A percentile compares a stretch with the other conserved stretches of the same genome.
phyloP scores from a whole-genome alignment of 202 grass and related monocot species.

The Bolboschoenoplectus hybrid region DNA sequence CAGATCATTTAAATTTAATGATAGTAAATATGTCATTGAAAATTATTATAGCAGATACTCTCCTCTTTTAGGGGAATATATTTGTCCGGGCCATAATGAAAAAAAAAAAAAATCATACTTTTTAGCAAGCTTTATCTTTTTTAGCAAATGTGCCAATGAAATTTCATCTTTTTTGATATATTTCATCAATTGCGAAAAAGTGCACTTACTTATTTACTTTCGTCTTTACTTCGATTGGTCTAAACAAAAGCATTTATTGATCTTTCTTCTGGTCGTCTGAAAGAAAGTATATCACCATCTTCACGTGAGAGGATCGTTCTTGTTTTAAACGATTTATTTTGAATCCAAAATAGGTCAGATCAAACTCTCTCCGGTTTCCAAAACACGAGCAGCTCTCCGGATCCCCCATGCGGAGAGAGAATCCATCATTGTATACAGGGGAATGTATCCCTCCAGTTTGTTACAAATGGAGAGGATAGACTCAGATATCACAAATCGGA shows the following conservation, averaged over 20 bases:
- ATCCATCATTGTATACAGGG: not conserved
- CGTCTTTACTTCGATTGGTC: no score
- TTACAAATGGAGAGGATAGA: not conserved
- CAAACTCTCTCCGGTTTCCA: not conserved
- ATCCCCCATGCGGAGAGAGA: not conserved
- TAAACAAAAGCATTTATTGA: slow-evolving; percentile 26
- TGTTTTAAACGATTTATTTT: slow-evolving; percentile 19
- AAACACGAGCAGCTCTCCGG: not conserved
- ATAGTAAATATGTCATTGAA: no score
- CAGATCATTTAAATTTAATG: no score
- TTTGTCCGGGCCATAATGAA: no score
- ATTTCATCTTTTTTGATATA: not conserved
- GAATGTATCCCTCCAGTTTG: not conserved
- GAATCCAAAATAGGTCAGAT: not conserved
- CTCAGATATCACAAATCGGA: not conserved
- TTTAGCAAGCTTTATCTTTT: no score
- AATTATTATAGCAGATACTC: no score
- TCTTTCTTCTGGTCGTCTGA: not conserved
- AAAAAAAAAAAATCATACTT: no score
- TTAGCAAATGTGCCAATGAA: no score
- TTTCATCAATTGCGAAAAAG: not conserved
- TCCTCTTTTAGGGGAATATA: no score
- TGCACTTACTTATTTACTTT: not conserved
- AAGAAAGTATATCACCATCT: slow-evolving; percentile 13
- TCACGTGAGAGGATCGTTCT: slow-evolving; percentile 28